Percentiles rank a stretch among this genome's conserved stretches.
Conservation (phyloP, 2,329 filamentous ascomycete species). For the Trichoderma hamatum region DNA sequence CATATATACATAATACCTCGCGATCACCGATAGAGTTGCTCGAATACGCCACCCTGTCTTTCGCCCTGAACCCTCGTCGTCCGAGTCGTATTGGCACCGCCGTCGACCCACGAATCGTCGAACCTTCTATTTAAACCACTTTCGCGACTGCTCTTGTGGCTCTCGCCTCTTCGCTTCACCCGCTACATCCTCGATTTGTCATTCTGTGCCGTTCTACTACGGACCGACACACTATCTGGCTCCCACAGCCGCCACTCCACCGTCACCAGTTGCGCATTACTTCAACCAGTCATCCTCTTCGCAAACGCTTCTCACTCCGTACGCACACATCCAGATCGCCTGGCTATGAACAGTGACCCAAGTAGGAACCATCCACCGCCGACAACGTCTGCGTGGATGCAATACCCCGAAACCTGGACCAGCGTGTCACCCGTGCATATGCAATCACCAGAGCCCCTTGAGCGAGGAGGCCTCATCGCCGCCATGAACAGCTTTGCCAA, state of each 20-base stretch:
- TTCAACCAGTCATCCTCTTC: background rate
- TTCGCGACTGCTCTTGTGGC: background rate
- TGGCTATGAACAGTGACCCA: constrained; percentile 39
- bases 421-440: background rate
- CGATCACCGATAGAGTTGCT: background rate
- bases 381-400: constrained; percentile 28
- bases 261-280: background rate
- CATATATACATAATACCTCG: background rate
- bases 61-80: background rate
- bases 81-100: background rate
- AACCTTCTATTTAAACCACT: background rate
- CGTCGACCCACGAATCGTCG: background rate
- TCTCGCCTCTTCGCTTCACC: background rate
- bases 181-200: background rate
- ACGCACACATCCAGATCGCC: constrained; percentile 30
- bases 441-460: background rate
- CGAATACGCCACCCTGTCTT: background rate
- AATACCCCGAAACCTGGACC: background rate
- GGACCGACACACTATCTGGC: background rate
- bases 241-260: background rate
- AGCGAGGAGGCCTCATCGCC: background rate
- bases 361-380: constrained; percentile 29
- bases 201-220: background rate
- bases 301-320: background rate
- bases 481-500: background rate